Conservation (phyloP, 2,329 filamentous ascomycete species). For the Plectosphaerella sp. region DNA sequence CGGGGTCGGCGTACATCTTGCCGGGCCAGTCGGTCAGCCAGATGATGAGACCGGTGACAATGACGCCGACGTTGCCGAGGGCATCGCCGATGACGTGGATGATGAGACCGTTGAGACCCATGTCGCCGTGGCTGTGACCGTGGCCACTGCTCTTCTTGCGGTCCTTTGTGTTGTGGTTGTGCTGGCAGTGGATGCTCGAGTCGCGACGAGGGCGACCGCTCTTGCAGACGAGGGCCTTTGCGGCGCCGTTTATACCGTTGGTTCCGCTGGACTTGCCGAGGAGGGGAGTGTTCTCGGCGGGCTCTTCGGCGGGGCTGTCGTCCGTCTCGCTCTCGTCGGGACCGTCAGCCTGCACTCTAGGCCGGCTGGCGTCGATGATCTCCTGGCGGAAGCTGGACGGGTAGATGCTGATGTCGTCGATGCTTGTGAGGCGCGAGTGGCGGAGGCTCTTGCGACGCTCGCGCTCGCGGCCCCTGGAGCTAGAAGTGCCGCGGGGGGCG, state of each 20-base stretch:
- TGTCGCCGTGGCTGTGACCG: slow-evolving; percentile 76
- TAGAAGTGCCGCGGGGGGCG: slow-evolving; percentile 22
- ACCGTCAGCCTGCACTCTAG: slow-evolving; percentile 33
- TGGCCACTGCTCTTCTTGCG: slow-evolving; percentile 58
- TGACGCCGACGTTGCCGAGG: slow-evolving; percentile 82
- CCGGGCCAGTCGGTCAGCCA: slow-evolving; percentile 82
- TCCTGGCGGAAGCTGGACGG: slow-evolving; percentile 88
- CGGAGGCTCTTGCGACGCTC: slow-evolving; percentile 39
- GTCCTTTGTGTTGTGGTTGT: slow-evolving; percentile 75
- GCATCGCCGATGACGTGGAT: slow-evolving; percentile 77
- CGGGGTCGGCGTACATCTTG: slow-evolving; percentile 84
- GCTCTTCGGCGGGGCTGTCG: slow-evolving; percentile 38
- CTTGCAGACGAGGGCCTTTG: slow-evolving; percentile 3
- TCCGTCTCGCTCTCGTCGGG: slow-evolving; percentile 50
- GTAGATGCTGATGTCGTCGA: slow-evolving; percentile 77
- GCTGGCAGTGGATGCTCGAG: slow-evolving; percentile 55
- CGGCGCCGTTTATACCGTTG: slow-evolving; percentile 7
- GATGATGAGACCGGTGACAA: slow-evolving; percentile 78
- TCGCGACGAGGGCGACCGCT: slow-evolving; percentile 29
- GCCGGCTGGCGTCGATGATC: slow-evolving; percentile 78
- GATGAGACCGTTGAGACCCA: slow-evolving; percentile 90
- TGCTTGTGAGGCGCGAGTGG: slow-evolving; percentile 56
- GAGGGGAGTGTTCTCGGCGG: slow-evolving; percentile 42
- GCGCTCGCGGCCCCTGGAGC: slow-evolving; percentile 34
- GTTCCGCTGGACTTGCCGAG: slow-evolving; percentile 33